Percentiles rank a stretch among this genome's conserved stretches.
Conservation (phyloP, 148 eudicot species). For the Chenopodium album region DNA sequence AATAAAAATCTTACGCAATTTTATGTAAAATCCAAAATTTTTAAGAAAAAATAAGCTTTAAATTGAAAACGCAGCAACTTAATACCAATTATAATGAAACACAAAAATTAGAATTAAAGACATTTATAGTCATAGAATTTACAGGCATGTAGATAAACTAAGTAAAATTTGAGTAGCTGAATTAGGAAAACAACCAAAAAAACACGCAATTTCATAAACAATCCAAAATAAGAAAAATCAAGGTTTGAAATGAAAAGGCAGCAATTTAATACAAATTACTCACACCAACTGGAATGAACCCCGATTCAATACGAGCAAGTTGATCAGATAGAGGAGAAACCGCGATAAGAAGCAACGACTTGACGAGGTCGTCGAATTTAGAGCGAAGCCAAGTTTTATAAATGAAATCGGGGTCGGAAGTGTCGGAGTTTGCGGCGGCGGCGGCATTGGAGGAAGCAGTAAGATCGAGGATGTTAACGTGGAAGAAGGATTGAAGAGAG, state of each 20-base stretch:
- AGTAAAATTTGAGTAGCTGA: not conserved
- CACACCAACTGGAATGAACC: not conserved
- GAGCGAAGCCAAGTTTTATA: constrained; percentile 77
- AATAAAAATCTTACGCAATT: not conserved
- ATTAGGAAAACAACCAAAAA: not conserved
- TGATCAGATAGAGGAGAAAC: constrained; percentile 46
- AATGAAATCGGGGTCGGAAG: constrained; percentile 55
- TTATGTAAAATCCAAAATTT: not conserved
- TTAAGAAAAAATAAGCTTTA: not conserved
- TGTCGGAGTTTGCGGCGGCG: constrained; percentile 10
- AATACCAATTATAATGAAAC: not conserved
- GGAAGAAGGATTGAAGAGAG: constrained; percentile 81
- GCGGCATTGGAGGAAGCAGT: constrained; percentile 35
- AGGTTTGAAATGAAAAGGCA: not conserved
- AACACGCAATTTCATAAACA: not conserved
- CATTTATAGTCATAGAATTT: too few species aligned
- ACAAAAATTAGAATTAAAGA: too few species aligned
- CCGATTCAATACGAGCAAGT: constrained; percentile 32
- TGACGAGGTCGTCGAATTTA: constrained; percentile 62
- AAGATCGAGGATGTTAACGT: constrained; percentile 48
- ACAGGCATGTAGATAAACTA: too few species aligned
- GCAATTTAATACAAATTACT: not conserved
- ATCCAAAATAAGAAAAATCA: not conserved
- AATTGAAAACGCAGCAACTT: not conserved
- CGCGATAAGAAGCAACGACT: constrained; percentile 42